Evolutionary conservation across 2,329 filamentous ascomycete species (phyloP), one percentile per base, ranked within the genome.

Genomic region (Penicillium sp.): DNA sequence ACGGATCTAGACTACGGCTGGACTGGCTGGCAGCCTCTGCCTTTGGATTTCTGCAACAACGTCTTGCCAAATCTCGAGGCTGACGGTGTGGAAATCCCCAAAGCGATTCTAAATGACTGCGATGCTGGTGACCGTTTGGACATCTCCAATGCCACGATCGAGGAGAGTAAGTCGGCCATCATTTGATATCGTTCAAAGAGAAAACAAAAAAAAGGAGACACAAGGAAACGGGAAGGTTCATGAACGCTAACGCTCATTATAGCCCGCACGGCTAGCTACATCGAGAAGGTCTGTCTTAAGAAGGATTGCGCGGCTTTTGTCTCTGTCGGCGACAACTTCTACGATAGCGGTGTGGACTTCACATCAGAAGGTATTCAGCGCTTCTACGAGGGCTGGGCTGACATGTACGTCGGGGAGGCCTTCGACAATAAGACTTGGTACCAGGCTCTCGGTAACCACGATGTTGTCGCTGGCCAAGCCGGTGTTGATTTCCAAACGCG

Each of bases 311-410:
- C 54, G 1, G 66, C 66, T 11, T 64, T 68, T 33, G 42, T 66
- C 3, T 67, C 66, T 1, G 65, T 67, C 23, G 66, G 66, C 21
- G 66, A 68, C 52, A 68, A 67, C 37, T 68, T 68, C 55, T 68
- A 68, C 45, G 63, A 66, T 25, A 67, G 65, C 27, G 66, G 63
- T 14, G 56, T 68, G 25, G 65, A 65, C 54, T 68, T 68, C 49
- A 64, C 62, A 9, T 61, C 66, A 1, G 59, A 58, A 3, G 65
- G 65, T 13, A 60, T 68, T 47, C 56, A 62, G 35, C 60, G 66
- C 29, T 48, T 48, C 27, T 31, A 48, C 27, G 46, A 48, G 21
- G 26, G 27, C 27, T 48, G 46, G 46, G 27, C n/a, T 21, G n/a
- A 48, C n/a, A 31, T 33, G 46, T 48, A 48, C 46, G 27, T 33